Evolutionary conservation across 2,329 filamentous ascomycete species (phyloP), one percentile per base, ranked within the genome.

Genomic region (Pseudogymnoascus sp.): DNA sequence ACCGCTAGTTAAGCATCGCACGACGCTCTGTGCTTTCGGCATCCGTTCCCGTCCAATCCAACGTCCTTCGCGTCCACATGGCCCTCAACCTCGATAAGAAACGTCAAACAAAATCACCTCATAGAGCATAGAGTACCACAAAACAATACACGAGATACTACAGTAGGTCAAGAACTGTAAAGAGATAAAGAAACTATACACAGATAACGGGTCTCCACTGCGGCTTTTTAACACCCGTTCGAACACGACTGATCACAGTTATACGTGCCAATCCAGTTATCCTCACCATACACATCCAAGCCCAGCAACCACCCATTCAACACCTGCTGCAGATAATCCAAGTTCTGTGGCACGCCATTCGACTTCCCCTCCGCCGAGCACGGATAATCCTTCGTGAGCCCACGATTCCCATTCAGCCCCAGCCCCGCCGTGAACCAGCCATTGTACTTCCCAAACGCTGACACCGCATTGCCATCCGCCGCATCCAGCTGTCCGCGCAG

Each of bases 291-390:
- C 25, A 55, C 60, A 63, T 76, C 69, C 62, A 72, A 62, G 2
- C 74, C 72, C 64, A 72, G 67, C 62, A 75, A 72, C 73, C 72
- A 75, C 6, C 73, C 72, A 64, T 75, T 75, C 42, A 75, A 63
- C 9, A 69, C 69, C 67, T 75, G 68, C 38, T 75, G 73, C 55
- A 75, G 60, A 33, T 74, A 75, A 66, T 75, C 70, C 59, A 76
- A 62, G 61, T 74, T 75, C 67, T 74, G 72, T 4, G 72, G 74
- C 11, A 64, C 60, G 1, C 73, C 73, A 60, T 72, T 68, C 0
- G 60, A 59, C 63, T 64, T 62, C 8, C 73, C 74, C 60, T 72
- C 70, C 3, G 60, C 58, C 2, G 67, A 71, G 63, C 70, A 72
- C 28, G 69, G 69, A 62, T 71, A 72, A 28, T 64, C 62, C 41